A percentile compares a stretch with the other conserved stretches of the same genome.
Conservation (phyloP, 148 eudicot species). For the Selenicereus undatus region DNA sequence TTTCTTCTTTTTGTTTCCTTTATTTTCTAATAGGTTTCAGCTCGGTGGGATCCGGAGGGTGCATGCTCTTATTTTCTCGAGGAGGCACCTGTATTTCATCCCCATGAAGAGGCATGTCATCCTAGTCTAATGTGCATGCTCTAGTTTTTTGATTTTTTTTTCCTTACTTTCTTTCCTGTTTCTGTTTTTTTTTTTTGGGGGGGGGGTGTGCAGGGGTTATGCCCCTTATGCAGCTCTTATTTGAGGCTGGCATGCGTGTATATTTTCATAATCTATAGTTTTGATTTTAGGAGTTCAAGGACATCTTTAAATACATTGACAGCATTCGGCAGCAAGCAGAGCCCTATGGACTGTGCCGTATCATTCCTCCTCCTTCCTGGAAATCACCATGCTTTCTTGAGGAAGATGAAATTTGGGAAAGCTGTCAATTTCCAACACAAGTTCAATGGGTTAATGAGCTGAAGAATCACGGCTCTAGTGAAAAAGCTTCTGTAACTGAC, state of each 20-base stretch:
- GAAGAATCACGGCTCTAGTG: constrained; percentile 25
- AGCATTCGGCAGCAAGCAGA: constrained; percentile 57
- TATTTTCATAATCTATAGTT: constrained; percentile 3
- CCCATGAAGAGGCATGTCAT: constrained; percentile 60
- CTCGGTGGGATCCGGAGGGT: constrained; percentile 57
- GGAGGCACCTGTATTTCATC: constrained; percentile 68
- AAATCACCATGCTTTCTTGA: constrained; percentile 51
- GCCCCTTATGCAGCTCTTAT: not conserved
- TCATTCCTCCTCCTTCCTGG: constrained; percentile 86
- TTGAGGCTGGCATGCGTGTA: not conserved
- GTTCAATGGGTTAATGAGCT: constrained; percentile 45
- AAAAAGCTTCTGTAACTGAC: constrained; percentile 24
- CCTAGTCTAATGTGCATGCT: not conserved
- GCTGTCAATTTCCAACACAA: constrained; percentile 39
- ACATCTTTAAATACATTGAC: constrained; percentile 55
- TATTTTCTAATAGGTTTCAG: constrained; percentile 42
- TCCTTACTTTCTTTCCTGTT: constrained; percentile 3
- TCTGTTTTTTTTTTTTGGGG: not conserved
- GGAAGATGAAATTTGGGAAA: constrained; percentile 42
- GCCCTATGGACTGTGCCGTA: constrained; percentile 70
- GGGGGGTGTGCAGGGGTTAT: not conserved
- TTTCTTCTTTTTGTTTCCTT: not conserved
- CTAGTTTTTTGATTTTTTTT: not conserved
- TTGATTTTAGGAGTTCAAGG: constrained; percentile 57
- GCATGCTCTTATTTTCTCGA: constrained; percentile 41